These are phyloP conservation scores for Curvularia sp. DNA, from an alignment of 2,329 filamentous ascomycete species.

Conservation along the genomic window DNA sequence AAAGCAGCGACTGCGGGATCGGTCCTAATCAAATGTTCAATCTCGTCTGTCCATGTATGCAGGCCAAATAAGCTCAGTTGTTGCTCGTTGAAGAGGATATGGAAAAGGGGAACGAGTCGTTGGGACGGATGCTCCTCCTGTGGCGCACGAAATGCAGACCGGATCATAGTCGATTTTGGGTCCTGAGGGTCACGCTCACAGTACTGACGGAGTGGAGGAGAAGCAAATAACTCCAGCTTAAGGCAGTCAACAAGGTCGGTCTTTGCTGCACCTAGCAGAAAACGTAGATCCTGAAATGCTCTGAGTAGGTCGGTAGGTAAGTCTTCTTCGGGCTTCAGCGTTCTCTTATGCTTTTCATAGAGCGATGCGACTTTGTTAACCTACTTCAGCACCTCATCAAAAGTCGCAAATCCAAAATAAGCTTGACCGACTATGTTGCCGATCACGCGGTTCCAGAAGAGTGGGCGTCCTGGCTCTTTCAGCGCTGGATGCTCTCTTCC, in stretches of 20 bases:
- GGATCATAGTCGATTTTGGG: not conserved
- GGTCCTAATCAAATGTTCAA: conserved; percentile 53
- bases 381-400: conserved; percentile 21
- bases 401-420: conserved; percentile 24
- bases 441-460: conserved; percentile 29
- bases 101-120: conserved; percentile 17
- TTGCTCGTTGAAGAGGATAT: conserved; percentile 14
- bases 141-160: conserved; percentile 8
- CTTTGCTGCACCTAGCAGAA: conserved; percentile 12
- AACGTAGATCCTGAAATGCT: conserved; percentile 23
- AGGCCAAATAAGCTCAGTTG: conserved; percentile 27
- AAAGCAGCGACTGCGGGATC: conserved; percentile 49
- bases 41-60: conserved; percentile 51
- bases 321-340: conserved; percentile 1
- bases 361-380: conserved; percentile 16
- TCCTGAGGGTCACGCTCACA: not conserved
- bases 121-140: conserved; percentile 11
- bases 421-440: not conserved
- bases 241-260: conserved; percentile 10
- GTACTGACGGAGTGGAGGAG: not conserved
- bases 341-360: conserved; percentile 8
- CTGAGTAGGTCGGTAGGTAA: conserved; percentile 21
- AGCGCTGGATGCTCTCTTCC: not conserved
- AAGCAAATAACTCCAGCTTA: not conserved
- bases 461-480: conserved; percentile 3